Evolutionary conservation across 2,329 filamentous ascomycete genomes (phyloP).

Genomic region (Epichloe coenophiala): DNA sequence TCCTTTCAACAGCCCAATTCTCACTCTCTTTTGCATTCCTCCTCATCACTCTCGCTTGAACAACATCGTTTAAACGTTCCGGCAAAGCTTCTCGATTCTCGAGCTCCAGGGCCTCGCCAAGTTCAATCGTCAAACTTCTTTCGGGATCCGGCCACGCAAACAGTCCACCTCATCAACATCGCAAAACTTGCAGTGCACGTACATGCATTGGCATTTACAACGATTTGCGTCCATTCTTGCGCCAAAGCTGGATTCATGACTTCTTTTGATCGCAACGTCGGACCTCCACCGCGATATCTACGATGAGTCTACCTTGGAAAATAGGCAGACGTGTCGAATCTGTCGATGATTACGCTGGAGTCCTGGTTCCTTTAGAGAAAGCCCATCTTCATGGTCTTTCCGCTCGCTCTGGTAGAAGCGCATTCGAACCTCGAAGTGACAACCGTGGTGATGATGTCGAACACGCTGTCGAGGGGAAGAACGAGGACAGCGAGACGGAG

Average conservation of each 20-base stretch:
- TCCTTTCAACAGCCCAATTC: not conserved
- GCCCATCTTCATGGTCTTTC: constrained; percentile 43
- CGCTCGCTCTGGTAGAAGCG: constrained; percentile 30
- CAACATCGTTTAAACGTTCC: not conserved
- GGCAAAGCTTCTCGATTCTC: too few species aligned
- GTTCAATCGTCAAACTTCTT: not conserved
- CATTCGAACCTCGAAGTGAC: constrained; percentile 25
- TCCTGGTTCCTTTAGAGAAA: constrained; percentile 40
- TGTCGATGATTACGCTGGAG: constrained; percentile 35
- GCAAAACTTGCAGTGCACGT: not conserved
- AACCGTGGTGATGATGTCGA: constrained; percentile 27
- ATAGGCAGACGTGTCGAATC: constrained; percentile 27
- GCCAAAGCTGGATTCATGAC: not conserved
- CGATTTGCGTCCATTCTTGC: not conserved
- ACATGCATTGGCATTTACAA: not conserved
- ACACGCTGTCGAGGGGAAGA: constrained; percentile 11
- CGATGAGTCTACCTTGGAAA: constrained; percentile 19
- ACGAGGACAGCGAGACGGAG: constrained; percentile 26
- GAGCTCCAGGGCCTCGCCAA: not conserved
- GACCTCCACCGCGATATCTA: constrained; percentile 2
- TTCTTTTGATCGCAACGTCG: not conserved
- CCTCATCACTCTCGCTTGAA: not conserved
- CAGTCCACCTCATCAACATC: not conserved
- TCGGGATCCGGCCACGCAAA: not conserved
- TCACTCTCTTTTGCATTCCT: not conserved